Conservation (phyloP, 2,329 filamentous ascomycete genomes). For the Lasiodiplodia hormozganensis region DNA sequence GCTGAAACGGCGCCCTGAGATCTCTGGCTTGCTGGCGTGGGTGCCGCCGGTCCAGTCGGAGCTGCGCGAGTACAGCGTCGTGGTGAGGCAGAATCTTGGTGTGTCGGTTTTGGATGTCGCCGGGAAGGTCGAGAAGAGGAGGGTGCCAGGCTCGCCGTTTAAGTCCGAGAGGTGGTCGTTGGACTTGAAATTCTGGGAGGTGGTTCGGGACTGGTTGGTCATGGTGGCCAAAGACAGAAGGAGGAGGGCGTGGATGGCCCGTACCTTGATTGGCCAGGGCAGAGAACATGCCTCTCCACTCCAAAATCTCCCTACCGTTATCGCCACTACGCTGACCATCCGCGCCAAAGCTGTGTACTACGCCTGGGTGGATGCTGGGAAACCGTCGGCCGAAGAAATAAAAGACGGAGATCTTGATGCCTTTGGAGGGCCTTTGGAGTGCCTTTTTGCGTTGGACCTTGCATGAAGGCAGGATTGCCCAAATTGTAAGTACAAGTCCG, state of each 20-base stretch:
- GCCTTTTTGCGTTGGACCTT: not conserved
- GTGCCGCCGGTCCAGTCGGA: not conserved
- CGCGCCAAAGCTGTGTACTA: not conserved
- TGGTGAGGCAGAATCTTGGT: not conserved
- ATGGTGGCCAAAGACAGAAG: too few species aligned
- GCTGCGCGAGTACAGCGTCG: not conserved
- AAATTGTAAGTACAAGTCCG: too few species aligned
- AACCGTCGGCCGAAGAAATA: not conserved
- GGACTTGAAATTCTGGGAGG: not conserved
- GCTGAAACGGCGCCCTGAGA: not conserved
- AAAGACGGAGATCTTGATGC: not conserved
- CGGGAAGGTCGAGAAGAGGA: not conserved
- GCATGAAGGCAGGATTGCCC: not conserved
- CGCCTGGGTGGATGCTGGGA: not conserved
- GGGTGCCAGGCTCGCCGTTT: not conserved
- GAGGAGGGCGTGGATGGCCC: too few species aligned
- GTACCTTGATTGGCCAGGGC: too few species aligned
- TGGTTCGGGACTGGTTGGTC: not conserved
- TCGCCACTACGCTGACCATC: not conserved
- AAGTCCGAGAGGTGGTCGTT: not conserved
- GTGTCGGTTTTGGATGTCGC: not conserved
- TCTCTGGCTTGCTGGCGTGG: not conserved
- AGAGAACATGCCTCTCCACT: too few species aligned
- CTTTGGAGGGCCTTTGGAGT: not conserved
- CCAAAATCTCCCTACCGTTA: not conserved